Conservation (phyloP, 345 rosid species). For the Pistacia vera region DNA sequence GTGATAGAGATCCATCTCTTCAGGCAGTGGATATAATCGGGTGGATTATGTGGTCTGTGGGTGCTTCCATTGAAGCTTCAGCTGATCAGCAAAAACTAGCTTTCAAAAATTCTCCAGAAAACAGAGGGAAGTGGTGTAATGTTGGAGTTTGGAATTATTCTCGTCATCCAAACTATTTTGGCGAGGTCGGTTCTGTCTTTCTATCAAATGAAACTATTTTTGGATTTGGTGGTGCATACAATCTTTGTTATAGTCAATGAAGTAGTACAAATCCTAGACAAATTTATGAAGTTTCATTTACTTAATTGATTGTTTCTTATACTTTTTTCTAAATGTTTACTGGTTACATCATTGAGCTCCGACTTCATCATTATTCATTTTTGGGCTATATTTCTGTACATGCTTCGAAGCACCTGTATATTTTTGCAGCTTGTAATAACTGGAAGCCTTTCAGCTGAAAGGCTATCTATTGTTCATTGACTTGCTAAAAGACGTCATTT, state of each 20-base stretch:
- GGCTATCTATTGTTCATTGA: no score
- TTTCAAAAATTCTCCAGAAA: conserved; percentile 78
- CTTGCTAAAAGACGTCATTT: not conserved
- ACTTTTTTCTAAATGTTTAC: no score
- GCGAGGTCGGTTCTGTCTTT: conserved; percentile 63
- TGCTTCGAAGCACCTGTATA: not conserved
- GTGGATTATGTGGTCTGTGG: conserved; percentile 82
- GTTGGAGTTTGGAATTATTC: conserved; percentile 82
- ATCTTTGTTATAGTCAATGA: not conserved
- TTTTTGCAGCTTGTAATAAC: not conserved
- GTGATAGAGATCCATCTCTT: conserved; percentile 62
- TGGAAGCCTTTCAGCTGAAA: conserved; percentile 4
- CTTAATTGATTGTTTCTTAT: no score
- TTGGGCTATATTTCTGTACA: no score
- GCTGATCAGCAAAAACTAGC: conserved; percentile 89
- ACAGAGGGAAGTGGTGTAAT: conserved; percentile 85
- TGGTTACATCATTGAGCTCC: not conserved
- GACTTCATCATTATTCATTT: not conserved
- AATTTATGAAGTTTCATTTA: not conserved
- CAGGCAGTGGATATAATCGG: conserved; percentile 73
- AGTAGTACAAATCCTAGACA: not conserved
- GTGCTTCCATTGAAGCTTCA: conserved; percentile 60
- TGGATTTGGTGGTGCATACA: conserved; percentile 2
- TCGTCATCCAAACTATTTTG: conserved; percentile 94
- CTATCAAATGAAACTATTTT: not conserved